phyloP scores from a whole-genome alignment of 192 early-diverging fungal species.

The Mortierella antarctica region DNA sequence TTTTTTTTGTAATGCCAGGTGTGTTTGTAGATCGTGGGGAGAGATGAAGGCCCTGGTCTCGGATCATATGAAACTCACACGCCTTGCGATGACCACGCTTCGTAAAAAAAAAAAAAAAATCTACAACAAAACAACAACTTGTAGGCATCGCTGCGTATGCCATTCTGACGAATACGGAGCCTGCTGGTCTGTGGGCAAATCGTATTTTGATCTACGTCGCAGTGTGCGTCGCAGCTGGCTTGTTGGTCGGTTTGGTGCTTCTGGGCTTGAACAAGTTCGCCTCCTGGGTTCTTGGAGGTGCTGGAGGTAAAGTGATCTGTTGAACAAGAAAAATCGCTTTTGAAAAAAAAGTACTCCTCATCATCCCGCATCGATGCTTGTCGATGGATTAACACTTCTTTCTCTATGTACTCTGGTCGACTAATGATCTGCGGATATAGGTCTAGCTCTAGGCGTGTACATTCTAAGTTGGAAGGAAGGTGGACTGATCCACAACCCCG shows the following conservation, averaged over 20 bases:
- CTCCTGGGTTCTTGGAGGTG: slow-evolving; percentile 18
- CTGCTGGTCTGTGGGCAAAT: slow-evolving; percentile 5
- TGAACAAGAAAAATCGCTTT: no score
- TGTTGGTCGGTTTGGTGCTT: slow-evolving; percentile 14
- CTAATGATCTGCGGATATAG: not conserved
- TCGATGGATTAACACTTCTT: no score
- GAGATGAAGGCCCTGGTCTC: not conserved
- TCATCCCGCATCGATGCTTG: no score
- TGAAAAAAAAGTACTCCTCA: no score
- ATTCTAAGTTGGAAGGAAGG: slow-evolving; percentile 25
- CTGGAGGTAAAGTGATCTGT: slow-evolving; percentile 8
- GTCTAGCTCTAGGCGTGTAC: slow-evolving; percentile 24
- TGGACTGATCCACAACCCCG: slow-evolving; percentile 26
- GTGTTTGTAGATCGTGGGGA: not conserved
- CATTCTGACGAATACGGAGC: slow-evolving; percentile 23
- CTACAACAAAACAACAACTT: no score
- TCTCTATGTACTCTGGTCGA: not conserved
- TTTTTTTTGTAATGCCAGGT: not conserved
- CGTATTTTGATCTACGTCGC: slow-evolving; percentile 21
- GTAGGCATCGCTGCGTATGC: slow-evolving; percentile 21
- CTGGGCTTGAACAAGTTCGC: slow-evolving; percentile 17
- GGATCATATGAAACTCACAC: not conserved
- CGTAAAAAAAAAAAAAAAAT: not conserved
- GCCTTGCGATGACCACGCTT: not conserved
- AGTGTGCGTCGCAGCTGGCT: slow-evolving; percentile 17